A percentile compares a stretch with the other conserved stretches of the same genome.
These are phyloP conservation scores for Glaciozyma antarctica DNA, from an alignment of 768 basidiomycete species.

Conservation along the genomic window DNA sequence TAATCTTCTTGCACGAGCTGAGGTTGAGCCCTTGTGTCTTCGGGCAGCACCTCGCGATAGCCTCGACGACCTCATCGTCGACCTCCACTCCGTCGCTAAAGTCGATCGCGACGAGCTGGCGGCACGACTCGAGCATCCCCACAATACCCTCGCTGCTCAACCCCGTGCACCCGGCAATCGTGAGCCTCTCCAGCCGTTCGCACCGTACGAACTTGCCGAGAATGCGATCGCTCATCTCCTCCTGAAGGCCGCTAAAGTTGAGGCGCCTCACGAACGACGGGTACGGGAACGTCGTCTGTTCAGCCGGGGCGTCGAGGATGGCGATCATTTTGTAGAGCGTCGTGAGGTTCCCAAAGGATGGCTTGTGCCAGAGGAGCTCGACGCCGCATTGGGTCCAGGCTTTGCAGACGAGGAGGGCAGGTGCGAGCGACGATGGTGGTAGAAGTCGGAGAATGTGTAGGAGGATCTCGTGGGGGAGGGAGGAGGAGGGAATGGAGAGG, in stretches of 20 bases:
- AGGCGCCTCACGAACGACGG: conserved; percentile 78
- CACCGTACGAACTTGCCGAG: conserved; percentile 55
- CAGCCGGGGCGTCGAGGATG: conserved; percentile 45
- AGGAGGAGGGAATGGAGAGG: conserved; percentile 26
- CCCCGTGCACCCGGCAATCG: conserved; percentile 71
- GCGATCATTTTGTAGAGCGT: conserved; percentile 70
- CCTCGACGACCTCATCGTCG: conserved; percentile 64
- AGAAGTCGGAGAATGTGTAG: conserved; percentile 85
- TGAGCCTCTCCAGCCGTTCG: conserved; percentile 76
- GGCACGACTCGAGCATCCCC: conserved; percentile 60
- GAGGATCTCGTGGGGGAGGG: conserved; percentile 78
- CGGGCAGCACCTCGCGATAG: conserved; percentile 64
- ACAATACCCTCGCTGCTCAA: conserved; percentile 67
- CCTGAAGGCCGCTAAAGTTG: conserved; percentile 68
- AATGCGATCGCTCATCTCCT: conserved; percentile 61
- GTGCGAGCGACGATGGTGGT: conserved; percentile 57
- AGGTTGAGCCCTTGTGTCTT: conserved; percentile 88
- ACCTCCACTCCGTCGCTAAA: conserved; percentile 73
- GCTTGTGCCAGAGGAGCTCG: conserved; percentile 89
- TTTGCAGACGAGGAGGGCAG: conserved; percentile 68
- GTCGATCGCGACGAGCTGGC: conserved; percentile 81
- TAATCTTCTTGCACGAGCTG: conserved; percentile 67
- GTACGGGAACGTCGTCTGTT: conserved; percentile 74
- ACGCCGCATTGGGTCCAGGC: conserved; percentile 94
- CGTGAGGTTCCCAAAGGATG: conserved; percentile 57